Evolutionary conservation across 495 filamentous ascomycete genomes (phyloP), one percentile per base, ranked within the genome.

Genomic region (Lasiosphaeria ovina): DNA sequence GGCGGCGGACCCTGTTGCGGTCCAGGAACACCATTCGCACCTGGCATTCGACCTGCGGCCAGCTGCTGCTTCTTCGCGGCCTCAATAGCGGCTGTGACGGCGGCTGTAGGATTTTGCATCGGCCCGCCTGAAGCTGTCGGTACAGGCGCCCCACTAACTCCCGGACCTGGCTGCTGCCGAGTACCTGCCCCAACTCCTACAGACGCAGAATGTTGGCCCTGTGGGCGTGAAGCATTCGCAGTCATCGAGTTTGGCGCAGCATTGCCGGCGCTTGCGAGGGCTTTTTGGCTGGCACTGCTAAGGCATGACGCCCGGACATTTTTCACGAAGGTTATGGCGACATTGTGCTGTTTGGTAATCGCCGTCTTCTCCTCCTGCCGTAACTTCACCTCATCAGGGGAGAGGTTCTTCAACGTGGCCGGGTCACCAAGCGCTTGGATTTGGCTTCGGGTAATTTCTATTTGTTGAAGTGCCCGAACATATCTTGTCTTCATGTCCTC

Each of bases 1-100:
- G 49, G 31, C n/a, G 50, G 51, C 24, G 38, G 56, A 6, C 44
- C 55, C 50, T 62, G 64, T 34, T 65, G 66, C 31, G 59, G 60
- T 14, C 57, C 55, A 1, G 56, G 57, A n/a, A 67, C 48, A 3
- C 59, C 63, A 32, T 68, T 70, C 24, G 65, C 53, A 2, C 64
- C 70, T 5, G 70, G 38, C 59, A 66, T 60, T 24, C 72, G 73
- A 56, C 61, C 72, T 16, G 63, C 65, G 3, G 69, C 69, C 57
- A 79, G 54, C 58, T 82, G 80, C 53, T 81, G 77, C 34, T 76
- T 81, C 69, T 80, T 79, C 47, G 80, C 81, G 8, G 77, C 77
- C 58, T 83, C 79, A 62, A 82, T 76, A 32, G 79, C 81, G 8
- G 79, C 79, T 65, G 76, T 80, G 33, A 82, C 71, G 34, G 76